phyloP scores from a whole-genome alignment of 805 yeast species.

The Wickerhamomyces silvicola region DNA sequence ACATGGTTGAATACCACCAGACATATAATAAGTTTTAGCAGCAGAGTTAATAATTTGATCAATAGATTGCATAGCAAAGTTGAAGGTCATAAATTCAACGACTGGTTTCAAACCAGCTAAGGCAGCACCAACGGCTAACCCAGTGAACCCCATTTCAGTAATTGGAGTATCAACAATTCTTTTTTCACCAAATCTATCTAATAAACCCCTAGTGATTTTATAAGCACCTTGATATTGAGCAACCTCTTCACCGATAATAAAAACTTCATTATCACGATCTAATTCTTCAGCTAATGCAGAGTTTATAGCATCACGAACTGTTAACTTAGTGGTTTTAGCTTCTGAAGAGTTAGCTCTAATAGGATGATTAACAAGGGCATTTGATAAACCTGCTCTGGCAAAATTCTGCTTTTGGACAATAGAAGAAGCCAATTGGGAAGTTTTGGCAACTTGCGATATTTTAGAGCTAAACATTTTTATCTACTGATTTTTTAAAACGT shows the following conservation, averaged over 20 bases:
- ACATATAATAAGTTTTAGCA: conserved; percentile 98
- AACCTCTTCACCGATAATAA: conserved; percentile 97
- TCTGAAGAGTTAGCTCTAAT: conserved; percentile 11
- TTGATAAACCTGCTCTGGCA: no score
- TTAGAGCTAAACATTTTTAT: background rate
- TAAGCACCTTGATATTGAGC: conserved; percentile 99
- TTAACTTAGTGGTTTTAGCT: conserved; percentile 40
- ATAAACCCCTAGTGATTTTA: conserved; percentile 90
- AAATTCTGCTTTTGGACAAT: conserved; percentile 4
- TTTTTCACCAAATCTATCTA: conserved; percentile 74
- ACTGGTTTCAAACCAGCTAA: conserved; percentile 85
- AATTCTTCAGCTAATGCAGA: conserved; percentile 94
- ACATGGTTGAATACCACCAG: conserved; percentile 98
- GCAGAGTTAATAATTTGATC: conserved; percentile 98
- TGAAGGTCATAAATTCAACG: conserved; percentile 98
- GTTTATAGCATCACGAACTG: conserved; percentile 96
- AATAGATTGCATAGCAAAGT: conserved; percentile 99
- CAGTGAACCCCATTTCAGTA: conserved; percentile 99
- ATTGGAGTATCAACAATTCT: conserved; percentile 87
- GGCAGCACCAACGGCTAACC: conserved; percentile 81
- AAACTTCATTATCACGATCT: conserved; percentile 91
- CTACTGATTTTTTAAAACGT: background rate
- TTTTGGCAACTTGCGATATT: conserved; percentile 8
- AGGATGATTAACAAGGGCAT: no score
- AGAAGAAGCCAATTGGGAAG: conserved; percentile 12